Evolutionary conservation across 1,139 yeast genomes (phyloP).

Genomic region (Sugiyamaella xylanicola): DNA sequence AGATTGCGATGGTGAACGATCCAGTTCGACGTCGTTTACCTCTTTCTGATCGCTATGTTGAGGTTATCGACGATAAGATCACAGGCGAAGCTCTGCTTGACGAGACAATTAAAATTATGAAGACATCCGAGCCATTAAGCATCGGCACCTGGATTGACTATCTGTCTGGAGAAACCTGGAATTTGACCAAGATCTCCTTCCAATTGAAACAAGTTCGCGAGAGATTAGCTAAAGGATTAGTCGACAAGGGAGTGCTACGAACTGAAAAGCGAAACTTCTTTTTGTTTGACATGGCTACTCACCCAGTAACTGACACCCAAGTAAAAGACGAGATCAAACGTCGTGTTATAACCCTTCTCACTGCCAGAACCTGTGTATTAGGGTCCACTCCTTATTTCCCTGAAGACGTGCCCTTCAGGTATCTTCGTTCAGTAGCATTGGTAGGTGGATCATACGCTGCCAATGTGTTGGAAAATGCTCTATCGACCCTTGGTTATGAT

Average conservation of each 20-base stretch:
- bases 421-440: conserved; percentile 76
- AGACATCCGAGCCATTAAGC: conserved; percentile 76
- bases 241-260: conserved; percentile 94
- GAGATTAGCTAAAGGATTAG: conserved; percentile 92
- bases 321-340: conserved; percentile 77
- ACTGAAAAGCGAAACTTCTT: conserved; percentile 95
- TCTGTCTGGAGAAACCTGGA: conserved; percentile 95
- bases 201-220: conserved; percentile 97
- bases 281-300: conserved; percentile 97
- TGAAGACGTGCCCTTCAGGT: conserved; percentile 64
- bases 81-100: conserved; percentile 96
- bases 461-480: conserved; percentile 89
- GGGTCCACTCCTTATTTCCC: conserved; percentile 64
- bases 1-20: conserved; percentile 85
- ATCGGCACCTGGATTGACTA: conserved; percentile 94
- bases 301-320: conserved; percentile 86
- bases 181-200: conserved; percentile 87
- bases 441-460: conserved; percentile 94
- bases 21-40: conserved; percentile 92
- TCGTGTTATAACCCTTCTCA: conserved; percentile 69
- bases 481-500: conserved; percentile 77
- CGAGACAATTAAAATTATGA: conserved; percentile 90
- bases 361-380: conserved; percentile 62
- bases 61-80: conserved; percentile 79
- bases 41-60: conserved; percentile 80